These are phyloP conservation scores for Hibiscus syriacus DNA, from an alignment of 345 rosid genomes.

Conservation along the genomic window DNA sequence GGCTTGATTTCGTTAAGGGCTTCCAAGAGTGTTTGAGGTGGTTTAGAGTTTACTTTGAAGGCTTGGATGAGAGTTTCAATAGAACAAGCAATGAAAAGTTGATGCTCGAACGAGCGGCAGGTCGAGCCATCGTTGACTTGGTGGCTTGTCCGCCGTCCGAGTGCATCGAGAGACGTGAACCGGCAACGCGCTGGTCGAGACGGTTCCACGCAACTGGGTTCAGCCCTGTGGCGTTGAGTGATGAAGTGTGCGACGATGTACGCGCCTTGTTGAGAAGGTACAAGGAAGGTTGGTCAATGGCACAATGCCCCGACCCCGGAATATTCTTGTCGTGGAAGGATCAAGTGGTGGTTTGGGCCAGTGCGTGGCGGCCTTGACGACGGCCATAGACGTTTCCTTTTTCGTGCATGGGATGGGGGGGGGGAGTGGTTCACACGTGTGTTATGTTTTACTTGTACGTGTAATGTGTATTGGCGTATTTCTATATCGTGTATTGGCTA, in stretches of 20 bases:
- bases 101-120: conserved; percentile 80
- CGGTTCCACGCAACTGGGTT: conserved; percentile 61
- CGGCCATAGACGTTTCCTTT: neutral
- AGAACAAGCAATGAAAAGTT: conserved; percentile 76
- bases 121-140: conserved; percentile 69
- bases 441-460: conserved; percentile 37
- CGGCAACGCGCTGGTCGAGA: conserved; percentile 69
- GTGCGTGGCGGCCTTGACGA: conserved; percentile 79
- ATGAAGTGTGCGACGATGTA: conserved; percentile 86
- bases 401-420: neutral
- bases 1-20: conserved; percentile 54
- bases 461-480: conserved; percentile 20
- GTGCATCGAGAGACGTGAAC: conserved; percentile 73
- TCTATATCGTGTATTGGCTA: neutral
- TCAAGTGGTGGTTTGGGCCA: conserved; percentile 91
- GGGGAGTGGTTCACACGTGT: conserved; percentile 28
- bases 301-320: conserved; percentile 61
- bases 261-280: conserved; percentile 91
- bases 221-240: conserved; percentile 45
- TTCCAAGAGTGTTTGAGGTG: conserved; percentile 70
- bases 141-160: conserved; percentile 63
- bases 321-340: conserved; percentile 93
- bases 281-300: conserved; percentile 90
- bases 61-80: conserved; percentile 74
- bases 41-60: conserved; percentile 91